Evolutionary conservation across 805 yeast species (phyloP).

Genomic region (Metschnikowia orientalis): DNA sequence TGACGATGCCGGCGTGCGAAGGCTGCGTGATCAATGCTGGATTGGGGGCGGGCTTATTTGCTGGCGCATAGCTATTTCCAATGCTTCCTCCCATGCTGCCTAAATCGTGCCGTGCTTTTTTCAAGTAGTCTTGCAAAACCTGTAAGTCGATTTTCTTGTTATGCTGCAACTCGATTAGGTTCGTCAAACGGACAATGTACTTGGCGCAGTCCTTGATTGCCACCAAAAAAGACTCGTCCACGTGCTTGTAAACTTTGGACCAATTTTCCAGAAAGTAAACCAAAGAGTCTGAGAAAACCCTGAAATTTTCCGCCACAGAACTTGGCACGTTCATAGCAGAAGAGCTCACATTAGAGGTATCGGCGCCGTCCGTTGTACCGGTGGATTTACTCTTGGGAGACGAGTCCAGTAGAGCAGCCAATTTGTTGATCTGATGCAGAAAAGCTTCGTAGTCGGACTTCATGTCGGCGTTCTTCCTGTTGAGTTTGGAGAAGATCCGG

Average conservation of each 20-base stretch:
- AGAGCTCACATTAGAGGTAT: conserved; percentile 23
- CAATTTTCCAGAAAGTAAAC: conserved; percentile 38
- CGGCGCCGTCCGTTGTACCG: conserved; percentile 19
- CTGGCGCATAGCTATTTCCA: conserved; percentile 31
- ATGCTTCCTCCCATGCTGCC: conserved; percentile 43
- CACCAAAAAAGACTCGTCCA: conserved; percentile 78
- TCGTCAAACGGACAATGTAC: conserved; percentile 45
- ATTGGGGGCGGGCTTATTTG: conserved; percentile 25
- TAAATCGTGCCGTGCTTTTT: conserved; percentile 66
- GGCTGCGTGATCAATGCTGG: conserved; percentile 24
- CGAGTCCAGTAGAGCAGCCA: conserved; percentile 50
- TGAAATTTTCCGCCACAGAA: conserved; percentile 28
- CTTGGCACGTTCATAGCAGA: no score
- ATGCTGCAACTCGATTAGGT: conserved; percentile 76
- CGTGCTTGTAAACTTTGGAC: conserved; percentile 38
- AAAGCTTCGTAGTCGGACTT: conserved; percentile 70
- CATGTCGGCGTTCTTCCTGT: conserved; percentile 68
- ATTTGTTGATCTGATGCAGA: conserved; percentile 61
- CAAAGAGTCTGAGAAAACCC: conserved; percentile 36
- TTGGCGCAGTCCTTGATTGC: conserved; percentile 85
- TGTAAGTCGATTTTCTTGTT: conserved; percentile 90
- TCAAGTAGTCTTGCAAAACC: conserved; percentile 73
- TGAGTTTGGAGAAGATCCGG: conserved; percentile 66
- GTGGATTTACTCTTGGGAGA: conserved; percentile 2
- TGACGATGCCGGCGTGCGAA: conserved; percentile 35